phyloP scores from a whole-genome alignment of 2,329 filamentous ascomycete species.

The Cladosporium colombiae region DNA sequence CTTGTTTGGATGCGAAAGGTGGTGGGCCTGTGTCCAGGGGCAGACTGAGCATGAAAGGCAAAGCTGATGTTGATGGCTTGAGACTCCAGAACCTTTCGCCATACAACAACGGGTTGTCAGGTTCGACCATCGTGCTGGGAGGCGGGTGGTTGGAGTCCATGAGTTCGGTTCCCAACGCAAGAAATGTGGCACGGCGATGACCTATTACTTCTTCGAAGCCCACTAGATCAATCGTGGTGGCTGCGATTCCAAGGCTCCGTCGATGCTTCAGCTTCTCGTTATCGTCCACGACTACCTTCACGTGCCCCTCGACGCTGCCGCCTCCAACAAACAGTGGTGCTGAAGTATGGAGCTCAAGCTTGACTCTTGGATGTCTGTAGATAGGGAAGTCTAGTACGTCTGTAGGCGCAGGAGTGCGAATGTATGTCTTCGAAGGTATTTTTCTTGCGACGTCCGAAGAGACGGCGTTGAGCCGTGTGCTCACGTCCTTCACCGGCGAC shows the following conservation, averaged over 20 bases:
- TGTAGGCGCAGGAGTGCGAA: constrained; percentile 47
- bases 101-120: constrained; percentile 40
- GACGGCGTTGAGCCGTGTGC: constrained; percentile 44
- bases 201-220: constrained; percentile 54
- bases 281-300: constrained; percentile 51
- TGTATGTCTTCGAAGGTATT: constrained; percentile 51
- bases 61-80: constrained; percentile 47
- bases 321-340: constrained; percentile 58
- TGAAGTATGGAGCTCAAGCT: constrained; percentile 51
- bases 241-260: constrained; percentile 49
- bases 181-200: constrained; percentile 50
- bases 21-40: constrained; percentile 57
- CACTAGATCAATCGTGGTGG: constrained; percentile 54
- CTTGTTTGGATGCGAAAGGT: constrained; percentile 55
- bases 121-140: constrained; percentile 52
- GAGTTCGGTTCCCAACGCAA: constrained; percentile 54
- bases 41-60: constrained; percentile 56
- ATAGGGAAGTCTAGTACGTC: constrained; percentile 54
- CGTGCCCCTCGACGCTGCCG: constrained; percentile 54
- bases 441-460: constrained; percentile 46
- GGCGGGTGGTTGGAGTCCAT: constrained; percentile 54
- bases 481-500: constrained; percentile 51
- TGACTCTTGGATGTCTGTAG: constrained; percentile 51
- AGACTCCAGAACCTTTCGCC: constrained; percentile 51
- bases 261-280: constrained; percentile 47